Base-by-base conservation (phyloP, 2,329 filamentous ascomycete species). In the Bipolaris sorokiniana region DNA sequence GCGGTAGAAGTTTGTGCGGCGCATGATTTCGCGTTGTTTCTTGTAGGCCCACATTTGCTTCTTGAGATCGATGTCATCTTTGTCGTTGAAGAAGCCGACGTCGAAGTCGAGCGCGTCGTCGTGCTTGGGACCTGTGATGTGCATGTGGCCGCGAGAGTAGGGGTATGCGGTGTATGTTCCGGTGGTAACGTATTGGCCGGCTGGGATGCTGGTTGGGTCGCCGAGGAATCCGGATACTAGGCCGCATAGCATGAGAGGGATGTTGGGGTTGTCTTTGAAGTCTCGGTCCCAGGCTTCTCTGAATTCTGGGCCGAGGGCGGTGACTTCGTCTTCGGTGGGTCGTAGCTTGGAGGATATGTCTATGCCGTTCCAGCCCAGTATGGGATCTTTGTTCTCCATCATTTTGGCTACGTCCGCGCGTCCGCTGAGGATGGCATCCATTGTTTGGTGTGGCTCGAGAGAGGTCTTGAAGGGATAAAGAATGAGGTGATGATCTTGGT, bases 1-100 rank as follows among this genome's bases (percentile, higher is more conserved):
- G 7, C 69, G 70, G 73, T 82, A 87, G 53, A 80, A 77, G 3
- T 78, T 73, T 62, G 84, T 82, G 15, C 85, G 82, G 1, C 86
- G 81, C 26, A 80, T 76, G 46, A 88, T 81, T 67, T 88, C 86
- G 2, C 88, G 84, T n/a, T 81, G 79, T 64, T 83, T 84, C 73
- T 90, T 90, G 77, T 90, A 90, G 0, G 78, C 81, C 86, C 86
- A 88, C 10, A 86, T 63, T 11, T 84, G 81, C 64, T 81, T 84
- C 68, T 83, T 83, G 26, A 88, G 31, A 66, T 89, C 86, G n/a
- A 85, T 71, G 1, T 84, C 81, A 61, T 86, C 74, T 11, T 75
- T 64, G 50, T 88, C 82, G 4, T 74, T 80, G 31, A 89, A 79
- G 70, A 82, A 87, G 7, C 86, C 86, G 0, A 81, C 76, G 48